A percentile compares a stretch with the other conserved stretches of the same genome.
Evolutionary conservation across 2,329 filamentous ascomycete genomes (phyloP).

Genomic region (Fusarium beomiforme): DNA sequence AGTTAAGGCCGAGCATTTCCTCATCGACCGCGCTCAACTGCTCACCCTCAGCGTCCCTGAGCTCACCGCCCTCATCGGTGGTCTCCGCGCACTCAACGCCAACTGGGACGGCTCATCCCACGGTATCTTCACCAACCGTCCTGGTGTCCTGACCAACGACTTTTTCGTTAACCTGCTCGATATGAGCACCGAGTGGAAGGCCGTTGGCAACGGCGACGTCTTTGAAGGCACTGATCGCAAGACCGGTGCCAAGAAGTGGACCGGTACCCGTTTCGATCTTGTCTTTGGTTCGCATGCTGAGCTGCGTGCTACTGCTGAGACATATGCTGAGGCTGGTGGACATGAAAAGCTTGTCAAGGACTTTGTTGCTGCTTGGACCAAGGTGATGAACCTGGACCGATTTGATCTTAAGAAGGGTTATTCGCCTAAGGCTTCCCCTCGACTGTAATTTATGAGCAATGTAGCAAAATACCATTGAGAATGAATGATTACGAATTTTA

Average conservation of each 20-base stretch:
- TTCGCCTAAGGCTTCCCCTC: constrained; percentile 25
- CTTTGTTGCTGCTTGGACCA: constrained; percentile 76
- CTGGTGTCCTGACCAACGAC: constrained; percentile 78
- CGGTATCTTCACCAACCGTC: constrained; percentile 75
- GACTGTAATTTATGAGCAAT: constrained; percentile 37
- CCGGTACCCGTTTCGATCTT: constrained; percentile 73
- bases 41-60: constrained; percentile 77
- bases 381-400: constrained; percentile 79
- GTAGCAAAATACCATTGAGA: constrained; percentile 39
- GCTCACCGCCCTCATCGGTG: constrained; percentile 75
- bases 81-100: constrained; percentile 73
- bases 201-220: constrained; percentile 57
- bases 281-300: constrained; percentile 78
- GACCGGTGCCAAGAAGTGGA: constrained; percentile 74
- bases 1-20: constrained; percentile 72
- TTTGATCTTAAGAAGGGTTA: constrained; percentile 60
- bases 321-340: constrained; percentile 70
- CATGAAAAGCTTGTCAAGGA: constrained; percentile 74
- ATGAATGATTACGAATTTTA: constrained; percentile 28
- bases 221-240: constrained; percentile 75
- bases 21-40: constrained; percentile 77
- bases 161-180: constrained; percentile 85
- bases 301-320: constrained; percentile 75
- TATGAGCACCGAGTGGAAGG: constrained; percentile 70
- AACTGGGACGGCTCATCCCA: constrained; percentile 76